A percentile compares a stretch with the other conserved stretches of the same genome.
These are phyloP conservation scores for Globisporangium splendens DNA, from an alignment of 352 stramenopile species.

Conservation along the genomic window DNA sequence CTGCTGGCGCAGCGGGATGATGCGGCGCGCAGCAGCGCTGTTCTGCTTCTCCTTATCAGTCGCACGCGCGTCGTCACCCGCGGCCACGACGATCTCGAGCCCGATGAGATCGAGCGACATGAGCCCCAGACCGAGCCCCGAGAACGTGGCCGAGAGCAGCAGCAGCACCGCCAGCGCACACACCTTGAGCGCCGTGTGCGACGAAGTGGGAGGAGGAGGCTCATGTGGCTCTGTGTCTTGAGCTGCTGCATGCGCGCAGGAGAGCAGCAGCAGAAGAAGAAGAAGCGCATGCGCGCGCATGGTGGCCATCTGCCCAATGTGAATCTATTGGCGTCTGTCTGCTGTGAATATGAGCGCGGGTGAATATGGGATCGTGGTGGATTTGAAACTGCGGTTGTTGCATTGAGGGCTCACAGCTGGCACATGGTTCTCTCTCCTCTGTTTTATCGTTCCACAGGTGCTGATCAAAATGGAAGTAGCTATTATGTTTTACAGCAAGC, in stretches of 20 bases:
- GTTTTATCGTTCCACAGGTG: too few relatives aligned
- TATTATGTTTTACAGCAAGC: too few relatives aligned
- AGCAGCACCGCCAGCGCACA: constrained; percentile 56
- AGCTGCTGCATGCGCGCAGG: constrained; percentile 4
- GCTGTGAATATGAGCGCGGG: too few relatives aligned
- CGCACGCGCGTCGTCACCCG: constrained; percentile 82
- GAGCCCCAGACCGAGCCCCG: constrained; percentile 93
- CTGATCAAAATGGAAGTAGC: too few relatives aligned
- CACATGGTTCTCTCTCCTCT: too few relatives aligned
- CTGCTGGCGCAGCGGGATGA: constrained; percentile 89
- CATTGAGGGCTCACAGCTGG: too few relatives aligned
- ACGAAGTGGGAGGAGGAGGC: constrained; percentile 8
- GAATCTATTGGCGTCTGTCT: too few relatives aligned
- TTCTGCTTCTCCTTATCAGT: constrained; percentile 63
- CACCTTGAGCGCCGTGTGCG: constrained; percentile 42
- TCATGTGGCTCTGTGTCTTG: constrained; percentile 3
- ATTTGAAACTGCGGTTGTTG: too few relatives aligned
- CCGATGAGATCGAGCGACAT: constrained; percentile 97
- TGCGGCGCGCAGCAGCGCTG: constrained; percentile 58
- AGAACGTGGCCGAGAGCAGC: constrained; percentile 90
- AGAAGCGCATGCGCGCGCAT: neutral
- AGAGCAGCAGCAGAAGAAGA: constrained; percentile 9
- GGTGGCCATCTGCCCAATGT: too few relatives aligned
- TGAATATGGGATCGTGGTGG: too few relatives aligned
- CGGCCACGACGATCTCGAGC: constrained; percentile 95